Conservation (phyloP, 148 eudicot species). For the Vaccinium darrowii region DNA sequence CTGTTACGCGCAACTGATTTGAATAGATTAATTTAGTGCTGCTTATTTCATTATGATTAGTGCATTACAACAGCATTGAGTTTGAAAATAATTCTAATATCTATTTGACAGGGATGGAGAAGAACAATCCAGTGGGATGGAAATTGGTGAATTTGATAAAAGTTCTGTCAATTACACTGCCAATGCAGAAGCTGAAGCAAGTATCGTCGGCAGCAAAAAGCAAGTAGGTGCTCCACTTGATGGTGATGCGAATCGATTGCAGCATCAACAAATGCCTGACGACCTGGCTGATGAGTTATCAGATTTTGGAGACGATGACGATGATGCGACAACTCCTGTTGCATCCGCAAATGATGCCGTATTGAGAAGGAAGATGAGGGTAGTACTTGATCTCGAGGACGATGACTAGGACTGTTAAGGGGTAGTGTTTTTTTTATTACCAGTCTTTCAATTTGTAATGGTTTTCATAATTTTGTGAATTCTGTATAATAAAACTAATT, state of each 20-base stretch:
- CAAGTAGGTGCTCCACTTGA: slow-evolving; percentile 8
- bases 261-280: slow-evolving; percentile 26
- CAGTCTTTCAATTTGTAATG: too few species aligned
- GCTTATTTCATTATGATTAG: background rate
- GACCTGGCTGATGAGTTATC: slow-evolving; percentile 46
- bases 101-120: slow-evolving; percentile 33
- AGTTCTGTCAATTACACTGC: slow-evolving; percentile 11
- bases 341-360: slow-evolving; percentile 33
- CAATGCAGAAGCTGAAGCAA: slow-evolving; percentile 24
- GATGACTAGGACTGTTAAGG: slow-evolving; percentile 39
- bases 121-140: slow-evolving; percentile 21
- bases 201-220: slow-evolving; percentile 13
- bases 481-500: too few species aligned
- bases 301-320: slow-evolving; percentile 48
- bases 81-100: background rate
- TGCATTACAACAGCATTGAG: background rate
- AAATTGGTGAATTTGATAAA: slow-evolving; percentile 16
- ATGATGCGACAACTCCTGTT: slow-evolving; percentile 19
- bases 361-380: slow-evolving; percentile 59
- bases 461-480: too few species aligned
- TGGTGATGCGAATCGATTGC: slow-evolving; percentile 20
- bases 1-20: background rate
- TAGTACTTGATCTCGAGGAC: slow-evolving; percentile 72
- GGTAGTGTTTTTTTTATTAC: too few species aligned
- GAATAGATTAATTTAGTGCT: background rate